phyloP scores from a whole-genome alignment of 495 filamentous ascomycete species.

The Daldinia caldariorum region DNA sequence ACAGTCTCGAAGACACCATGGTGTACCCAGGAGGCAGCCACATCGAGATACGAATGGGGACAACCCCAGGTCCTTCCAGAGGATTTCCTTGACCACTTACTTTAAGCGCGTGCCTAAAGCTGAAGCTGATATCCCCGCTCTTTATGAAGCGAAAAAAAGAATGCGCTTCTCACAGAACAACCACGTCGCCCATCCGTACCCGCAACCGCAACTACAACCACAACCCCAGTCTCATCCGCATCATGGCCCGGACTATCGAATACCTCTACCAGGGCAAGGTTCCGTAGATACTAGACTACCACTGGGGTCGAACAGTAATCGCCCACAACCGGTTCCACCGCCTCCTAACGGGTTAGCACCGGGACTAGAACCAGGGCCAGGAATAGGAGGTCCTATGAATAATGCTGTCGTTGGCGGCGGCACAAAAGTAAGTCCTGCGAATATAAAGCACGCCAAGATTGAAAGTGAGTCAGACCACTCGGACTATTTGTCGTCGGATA shows the following conservation, averaged over 20 bases:
- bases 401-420: not conserved
- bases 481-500: slow-evolving; percentile 13
- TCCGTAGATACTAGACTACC: not conserved
- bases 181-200: not conserved
- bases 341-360: not conserved
- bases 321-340: not conserved
- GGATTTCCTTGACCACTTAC: slow-evolving; percentile 51
- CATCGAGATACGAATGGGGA: slow-evolving; percentile 18
- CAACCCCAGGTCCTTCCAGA: slow-evolving; percentile 37
- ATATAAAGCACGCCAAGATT: not conserved
- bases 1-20: not conserved
- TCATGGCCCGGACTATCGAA: slow-evolving; percentile 3
- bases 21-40: not conserved
- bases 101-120: slow-evolving; percentile 49
- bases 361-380: not conserved
- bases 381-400: not conserved
- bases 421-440: not conserved
- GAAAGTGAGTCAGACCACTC: slow-evolving; percentile 21
- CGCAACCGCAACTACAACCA: slow-evolving; percentile 1
- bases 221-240: slow-evolving; percentile 5
- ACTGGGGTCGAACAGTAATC: slow-evolving; percentile 10
- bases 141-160: slow-evolving; percentile 40
- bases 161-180: not conserved
- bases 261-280: not conserved
- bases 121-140: slow-evolving; percentile 39